Evolutionary conservation across 257 asterid species (phyloP).

Genomic region (Nicotiana paniculata): DNA sequence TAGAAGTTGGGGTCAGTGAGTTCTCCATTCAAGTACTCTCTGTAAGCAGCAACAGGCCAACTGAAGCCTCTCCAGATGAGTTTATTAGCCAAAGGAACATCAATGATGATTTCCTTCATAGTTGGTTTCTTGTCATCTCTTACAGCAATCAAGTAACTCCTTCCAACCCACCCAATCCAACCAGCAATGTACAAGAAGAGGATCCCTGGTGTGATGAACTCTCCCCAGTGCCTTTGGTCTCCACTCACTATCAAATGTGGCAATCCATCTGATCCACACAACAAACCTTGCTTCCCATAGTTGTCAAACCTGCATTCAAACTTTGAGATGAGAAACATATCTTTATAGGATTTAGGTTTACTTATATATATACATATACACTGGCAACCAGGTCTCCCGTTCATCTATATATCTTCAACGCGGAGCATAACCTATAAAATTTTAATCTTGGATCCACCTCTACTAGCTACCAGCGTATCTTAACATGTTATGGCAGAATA

Average conservation of each 20-base stretch:
- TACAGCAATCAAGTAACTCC: conserved; percentile 91
- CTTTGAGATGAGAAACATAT: too few relatives aligned
- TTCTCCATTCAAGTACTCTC: conserved; percentile 83
- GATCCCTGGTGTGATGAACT: conserved; percentile 91
- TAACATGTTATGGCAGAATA: too few relatives aligned
- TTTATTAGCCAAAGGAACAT: conserved; percentile 75
- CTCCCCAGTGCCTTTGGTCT: conserved; percentile 97
- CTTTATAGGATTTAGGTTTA: too few relatives aligned
- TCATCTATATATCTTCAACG: too few relatives aligned
- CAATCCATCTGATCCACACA: conserved; percentile 90
- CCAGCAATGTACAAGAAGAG: conserved; percentile 89
- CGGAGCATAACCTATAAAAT: too few relatives aligned
- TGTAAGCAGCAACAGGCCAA: conserved; percentile 98
- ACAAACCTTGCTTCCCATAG: conserved; percentile 75
- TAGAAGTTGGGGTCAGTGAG: conserved; percentile 79
- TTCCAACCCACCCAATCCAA: conserved; percentile 97
- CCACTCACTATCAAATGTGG: conserved; percentile 98
- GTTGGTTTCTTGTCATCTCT: conserved; percentile 91
- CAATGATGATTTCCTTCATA: conserved; percentile 88
- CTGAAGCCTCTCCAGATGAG: conserved; percentile 86
- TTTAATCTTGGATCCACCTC: too few relatives aligned
- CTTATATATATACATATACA: too few relatives aligned
- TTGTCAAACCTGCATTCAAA: conserved; percentile 51
- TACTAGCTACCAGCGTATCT: too few relatives aligned
- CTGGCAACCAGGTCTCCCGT: too few relatives aligned